Evolutionary conservation across 805 yeast species (phyloP).

Genomic region (Candida insectorum): DNA sequence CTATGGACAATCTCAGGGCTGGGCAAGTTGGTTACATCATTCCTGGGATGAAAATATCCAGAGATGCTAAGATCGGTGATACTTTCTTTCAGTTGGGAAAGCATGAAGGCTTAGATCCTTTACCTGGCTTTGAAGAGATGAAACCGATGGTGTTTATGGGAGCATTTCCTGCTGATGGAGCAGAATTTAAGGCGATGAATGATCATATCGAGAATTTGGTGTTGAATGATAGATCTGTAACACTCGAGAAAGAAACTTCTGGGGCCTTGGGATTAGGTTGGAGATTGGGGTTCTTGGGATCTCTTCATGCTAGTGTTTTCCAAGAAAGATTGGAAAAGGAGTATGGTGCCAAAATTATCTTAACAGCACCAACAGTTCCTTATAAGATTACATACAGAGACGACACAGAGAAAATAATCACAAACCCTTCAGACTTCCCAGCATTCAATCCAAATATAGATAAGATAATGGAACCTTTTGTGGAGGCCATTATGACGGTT

Average conservation of each 20-base stretch:
- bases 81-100: slow-evolving; percentile 68
- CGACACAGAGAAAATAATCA: slow-evolving; percentile 62
- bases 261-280: slow-evolving; percentile 96
- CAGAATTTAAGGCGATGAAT: slow-evolving; percentile 83
- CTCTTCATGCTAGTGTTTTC: slow-evolving; percentile 92
- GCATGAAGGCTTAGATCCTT: slow-evolving; percentile 58
- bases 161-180: slow-evolving; percentile 94
- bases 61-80: slow-evolving; percentile 89
- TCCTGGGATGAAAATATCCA: slow-evolving; percentile 89
- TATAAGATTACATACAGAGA: slow-evolving; percentile 69
- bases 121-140: slow-evolving; percentile 94
- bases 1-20: slow-evolving; percentile 63
- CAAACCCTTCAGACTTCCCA: slow-evolving; percentile 94
- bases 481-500: slow-evolving; percentile 83
- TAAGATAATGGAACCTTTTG: slow-evolving; percentile 75
- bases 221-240: slow-evolving; percentile 87
- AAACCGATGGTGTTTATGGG: slow-evolving; percentile 99
- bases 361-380: slow-evolving; percentile 96
- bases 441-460: slow-evolving; percentile 53
- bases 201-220: slow-evolving; percentile 87
- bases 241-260: slow-evolving; percentile 85
- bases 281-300: slow-evolving; percentile 93
- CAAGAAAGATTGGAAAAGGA: slow-evolving; percentile 89
- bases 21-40: slow-evolving; percentile 95
- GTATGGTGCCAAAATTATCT: slow-evolving; percentile 86